Evolutionary conservation across 805 yeast species (phyloP), one percentile per base, ranked within the genome.

Genomic region (Yarrowia hollandica): DNA sequence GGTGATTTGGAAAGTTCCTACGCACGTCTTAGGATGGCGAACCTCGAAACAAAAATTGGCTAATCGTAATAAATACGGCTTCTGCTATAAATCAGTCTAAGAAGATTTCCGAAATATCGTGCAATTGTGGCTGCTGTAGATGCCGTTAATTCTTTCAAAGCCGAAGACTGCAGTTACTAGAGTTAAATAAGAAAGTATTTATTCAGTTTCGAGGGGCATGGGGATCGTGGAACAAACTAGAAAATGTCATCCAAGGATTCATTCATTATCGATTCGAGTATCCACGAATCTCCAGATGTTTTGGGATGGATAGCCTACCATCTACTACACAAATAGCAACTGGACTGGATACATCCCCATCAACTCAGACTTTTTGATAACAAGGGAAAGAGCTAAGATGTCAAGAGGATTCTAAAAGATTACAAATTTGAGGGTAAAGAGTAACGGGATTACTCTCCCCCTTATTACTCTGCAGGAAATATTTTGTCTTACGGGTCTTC

Each of bases 391-490:
- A 63, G 74, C 0, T 83, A 75, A 66, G 71, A 78, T 26, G 80
- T 83, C 48, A 75, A 74, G 19, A 68, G 76, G 60, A 74, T 83
- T 25, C 66, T 83, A 42, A 44, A 60, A 12, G 38, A 56, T 35
- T 64, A 67, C 18, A 34, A 33, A 23, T 75, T 84, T 61, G 74
- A 78, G 64, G 70, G 72, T 52, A 71, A 68, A 10, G 79, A 73
- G 5, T 84, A 83, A 68, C 69, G 79, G 64, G 68, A 71, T 9
- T 84, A 84, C 71, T 83, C 88, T 0, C 85, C 87, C 9, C 88
- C 88, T 10, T 84, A 78, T 68, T 82, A 81, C 65, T 66, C 81
- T 19, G 86, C 88, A 9, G 86, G 75, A n/a, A 44, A 57, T 28
- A 34, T 57, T 19, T 41, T 57, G 4, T 66, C 75, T 14, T 83